Conservation (phyloP, 2,329 filamentous ascomycete species). For the Arachnomyces sp. region DNA sequence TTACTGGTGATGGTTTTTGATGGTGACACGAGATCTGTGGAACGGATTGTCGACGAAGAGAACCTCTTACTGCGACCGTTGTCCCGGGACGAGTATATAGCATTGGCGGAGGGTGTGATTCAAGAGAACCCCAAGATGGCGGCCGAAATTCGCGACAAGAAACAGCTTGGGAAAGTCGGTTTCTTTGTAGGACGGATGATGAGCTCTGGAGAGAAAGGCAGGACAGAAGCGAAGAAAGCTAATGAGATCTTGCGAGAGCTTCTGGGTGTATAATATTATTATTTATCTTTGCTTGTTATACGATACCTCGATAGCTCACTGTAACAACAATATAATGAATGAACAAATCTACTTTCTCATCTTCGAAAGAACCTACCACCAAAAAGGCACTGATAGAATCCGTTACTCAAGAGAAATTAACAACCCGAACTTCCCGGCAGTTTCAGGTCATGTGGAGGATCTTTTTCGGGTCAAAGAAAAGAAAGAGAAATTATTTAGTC, state of each 20-base stretch:
- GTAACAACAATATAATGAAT: no score
- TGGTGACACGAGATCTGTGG: conserved; percentile 40
- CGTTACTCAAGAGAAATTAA: no score
- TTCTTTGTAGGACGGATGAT: conserved; percentile 65
- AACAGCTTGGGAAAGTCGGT: conserved; percentile 56
- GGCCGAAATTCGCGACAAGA: conserved; percentile 49
- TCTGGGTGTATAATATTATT: conserved; percentile 19
- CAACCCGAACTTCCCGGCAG: no score
- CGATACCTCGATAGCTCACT: no score
- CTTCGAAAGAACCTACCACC: no score
- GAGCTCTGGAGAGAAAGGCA: conserved; percentile 50
- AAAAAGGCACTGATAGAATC: no score
- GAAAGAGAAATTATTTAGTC: no score
- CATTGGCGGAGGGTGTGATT: conserved; percentile 47
- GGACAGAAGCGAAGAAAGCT: conserved; percentile 53
- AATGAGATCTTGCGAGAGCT: conserved; percentile 46
- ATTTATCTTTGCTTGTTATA: not conserved
- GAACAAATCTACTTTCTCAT: no score
- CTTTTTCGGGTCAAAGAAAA: no score
- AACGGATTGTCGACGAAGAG: conserved; percentile 49
- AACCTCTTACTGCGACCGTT: conserved; percentile 48
- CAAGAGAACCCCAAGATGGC: conserved; percentile 50
- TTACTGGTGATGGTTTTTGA: conserved; percentile 50
- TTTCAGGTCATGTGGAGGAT: no score
- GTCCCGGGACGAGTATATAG: conserved; percentile 47